Evolutionary conservation across 768 basidiomycete species (phyloP).

Genomic region (Suillus americanus): DNA sequence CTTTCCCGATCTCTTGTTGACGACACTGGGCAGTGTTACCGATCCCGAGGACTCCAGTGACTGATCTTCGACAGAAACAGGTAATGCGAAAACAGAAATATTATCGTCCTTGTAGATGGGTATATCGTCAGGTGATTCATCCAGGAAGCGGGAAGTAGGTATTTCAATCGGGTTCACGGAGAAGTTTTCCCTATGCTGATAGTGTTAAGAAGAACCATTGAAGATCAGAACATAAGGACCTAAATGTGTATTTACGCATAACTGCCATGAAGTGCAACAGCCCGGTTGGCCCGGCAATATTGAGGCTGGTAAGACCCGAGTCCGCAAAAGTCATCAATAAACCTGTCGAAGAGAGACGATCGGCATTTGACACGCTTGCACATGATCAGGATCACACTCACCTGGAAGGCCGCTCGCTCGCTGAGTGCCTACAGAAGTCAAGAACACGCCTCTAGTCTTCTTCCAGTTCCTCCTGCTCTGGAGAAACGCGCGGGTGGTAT

Average conservation of each 20-base stretch:
- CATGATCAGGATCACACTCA: slow-evolving; percentile 29
- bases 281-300: slow-evolving; percentile 73
- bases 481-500: slow-evolving; percentile 69
- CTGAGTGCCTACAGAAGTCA: slow-evolving; percentile 63
- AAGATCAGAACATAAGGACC: slow-evolving; percentile 43
- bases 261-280: slow-evolving; percentile 69
- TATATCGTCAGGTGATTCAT: slow-evolving; percentile 25
- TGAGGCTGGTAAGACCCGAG: slow-evolving; percentile 52
- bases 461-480: slow-evolving; percentile 67
- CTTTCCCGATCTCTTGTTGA: slow-evolving; percentile 25
- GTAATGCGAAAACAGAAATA: slow-evolving; percentile 61
- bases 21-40: neutral
- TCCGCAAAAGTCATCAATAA: slow-evolving; percentile 82
- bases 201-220: neutral
- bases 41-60: neutral
- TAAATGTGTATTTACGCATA: slow-evolving; percentile 63
- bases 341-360: slow-evolving; percentile 40
- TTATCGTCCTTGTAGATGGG: slow-evolving; percentile 64
- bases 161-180: slow-evolving; percentile 47
- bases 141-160: slow-evolving; percentile 23
- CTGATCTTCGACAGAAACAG: slow-evolving; percentile 31
- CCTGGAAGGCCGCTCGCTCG: slow-evolving; percentile 74
- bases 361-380: neutral
- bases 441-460: slow-evolving; percentile 68
- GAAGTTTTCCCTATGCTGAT: slow-evolving; percentile 46